Evolutionary conservation across 129 eudicot species (phyloP).

Genomic region (Pseudognaphalium luteoalbum): DNA sequence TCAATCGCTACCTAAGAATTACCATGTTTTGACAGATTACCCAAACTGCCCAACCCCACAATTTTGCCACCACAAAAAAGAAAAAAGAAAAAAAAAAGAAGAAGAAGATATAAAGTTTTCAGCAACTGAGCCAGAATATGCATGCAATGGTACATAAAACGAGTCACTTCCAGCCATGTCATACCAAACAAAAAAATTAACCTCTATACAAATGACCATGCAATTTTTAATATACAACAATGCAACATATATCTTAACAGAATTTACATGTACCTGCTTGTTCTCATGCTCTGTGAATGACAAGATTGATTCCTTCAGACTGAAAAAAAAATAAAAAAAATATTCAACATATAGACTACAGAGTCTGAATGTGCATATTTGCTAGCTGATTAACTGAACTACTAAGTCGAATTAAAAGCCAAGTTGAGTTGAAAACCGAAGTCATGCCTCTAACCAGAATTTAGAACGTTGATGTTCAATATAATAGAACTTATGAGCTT

Average conservation of each 20-base stretch:
- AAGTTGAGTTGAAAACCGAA: not conserved
- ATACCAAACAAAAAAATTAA: not conserved
- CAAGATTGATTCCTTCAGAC: conserved; percentile 85
- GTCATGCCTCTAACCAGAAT: conserved; percentile 4
- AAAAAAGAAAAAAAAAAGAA: not conserved
- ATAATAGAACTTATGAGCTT: not conserved
- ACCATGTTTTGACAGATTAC: not conserved
- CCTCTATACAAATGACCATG: not conserved
- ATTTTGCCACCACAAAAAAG: not conserved
- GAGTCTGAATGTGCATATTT: conserved; percentile 10
- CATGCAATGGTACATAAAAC: not conserved
- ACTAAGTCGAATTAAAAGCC: conserved; percentile 8
- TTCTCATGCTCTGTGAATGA: conserved; percentile 74
- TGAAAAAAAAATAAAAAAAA: conserved; percentile 30
- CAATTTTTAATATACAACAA: not conserved
- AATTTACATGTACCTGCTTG: conserved; percentile 60
- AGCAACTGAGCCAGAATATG: not conserved
- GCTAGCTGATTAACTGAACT: conserved; percentile 11
- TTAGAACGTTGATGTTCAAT: not conserved
- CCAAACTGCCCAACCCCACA: not conserved
- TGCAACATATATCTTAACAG: not conserved
- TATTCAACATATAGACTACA: not conserved
- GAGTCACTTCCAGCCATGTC: not conserved
- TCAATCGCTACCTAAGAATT: not conserved
- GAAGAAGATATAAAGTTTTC: not conserved